These are phyloP conservation scores for Telopea speciosissima DNA, from an alignment of 177 flowering plant genomes.

Conservation along the genomic window DNA sequence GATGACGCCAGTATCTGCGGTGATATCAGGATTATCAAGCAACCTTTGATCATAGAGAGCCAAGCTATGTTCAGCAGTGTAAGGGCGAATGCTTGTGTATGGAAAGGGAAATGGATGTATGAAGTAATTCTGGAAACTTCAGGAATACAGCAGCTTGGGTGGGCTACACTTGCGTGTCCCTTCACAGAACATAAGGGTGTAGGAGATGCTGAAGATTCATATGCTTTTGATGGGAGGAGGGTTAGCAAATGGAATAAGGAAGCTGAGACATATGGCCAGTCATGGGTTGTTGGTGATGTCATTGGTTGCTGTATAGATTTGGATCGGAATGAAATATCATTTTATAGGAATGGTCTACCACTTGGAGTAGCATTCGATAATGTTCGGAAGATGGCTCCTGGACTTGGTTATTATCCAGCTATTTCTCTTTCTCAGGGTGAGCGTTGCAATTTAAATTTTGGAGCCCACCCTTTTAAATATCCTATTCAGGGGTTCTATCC, in stretches of 20 bases:
- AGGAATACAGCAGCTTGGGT: conserved; percentile 88
- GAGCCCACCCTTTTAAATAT: conserved; percentile 66
- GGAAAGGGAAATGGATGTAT: conserved; percentile 98
- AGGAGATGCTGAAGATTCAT: conserved; percentile 93
- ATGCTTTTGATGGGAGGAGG: conserved; percentile 92
- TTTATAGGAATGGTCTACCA: conserved; percentile 75
- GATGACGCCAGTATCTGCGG: conserved; percentile 80
- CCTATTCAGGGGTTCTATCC: conserved; percentile 70
- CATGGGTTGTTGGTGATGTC: conserved; percentile 95
- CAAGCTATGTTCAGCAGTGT: conserved; percentile 77
- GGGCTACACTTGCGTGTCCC: conserved; percentile 78
- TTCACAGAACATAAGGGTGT: conserved; percentile 85
- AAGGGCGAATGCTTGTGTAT: conserved; percentile 77
- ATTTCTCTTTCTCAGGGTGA: conserved; percentile 91
- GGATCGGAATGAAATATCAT: conserved; percentile 63
- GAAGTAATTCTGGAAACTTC: conserved; percentile 83
- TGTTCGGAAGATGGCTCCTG: conserved; percentile 68
- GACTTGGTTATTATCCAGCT: conserved; percentile 84
- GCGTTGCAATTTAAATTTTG: conserved; percentile 82
- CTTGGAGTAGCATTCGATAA: conserved; percentile 81
- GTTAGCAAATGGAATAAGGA: conserved; percentile 82
- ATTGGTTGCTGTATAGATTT: conserved; percentile 95
- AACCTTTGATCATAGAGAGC: conserved; percentile 71
- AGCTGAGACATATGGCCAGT: conserved; percentile 71
- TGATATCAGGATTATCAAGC: conserved; percentile 44